Conservation (phyloP, 2,329 filamentous ascomycete species). For the Cordyceps pruinosa region DNA sequence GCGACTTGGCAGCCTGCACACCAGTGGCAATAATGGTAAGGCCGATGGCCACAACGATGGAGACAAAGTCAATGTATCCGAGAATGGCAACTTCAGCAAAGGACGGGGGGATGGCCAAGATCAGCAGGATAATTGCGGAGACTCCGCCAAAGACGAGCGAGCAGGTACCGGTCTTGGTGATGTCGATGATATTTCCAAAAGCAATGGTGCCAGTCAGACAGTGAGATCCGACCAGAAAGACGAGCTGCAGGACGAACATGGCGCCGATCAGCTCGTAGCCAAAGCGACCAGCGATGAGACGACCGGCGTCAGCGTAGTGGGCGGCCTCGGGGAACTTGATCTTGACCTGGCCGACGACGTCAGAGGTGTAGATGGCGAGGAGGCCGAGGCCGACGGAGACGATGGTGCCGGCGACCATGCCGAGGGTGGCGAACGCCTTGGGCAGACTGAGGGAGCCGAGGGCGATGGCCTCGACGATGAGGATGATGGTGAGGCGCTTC, state of each 20-base stretch:
- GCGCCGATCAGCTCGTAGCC: slow-evolving; percentile 56
- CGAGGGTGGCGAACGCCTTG: slow-evolving; percentile 44
- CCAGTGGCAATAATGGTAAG: slow-evolving; percentile 62
- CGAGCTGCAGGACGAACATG: slow-evolving; percentile 56
- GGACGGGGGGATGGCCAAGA: slow-evolving; percentile 40
- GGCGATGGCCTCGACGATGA: slow-evolving; percentile 51
- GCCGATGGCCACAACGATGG: slow-evolving; percentile 56
- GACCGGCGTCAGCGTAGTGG: slow-evolving; percentile 62
- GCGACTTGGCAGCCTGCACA: slow-evolving; percentile 29
- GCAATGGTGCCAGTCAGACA: slow-evolving; percentile 63
- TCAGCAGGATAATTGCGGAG: slow-evolving; percentile 38
- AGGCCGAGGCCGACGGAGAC: slow-evolving; percentile 36
- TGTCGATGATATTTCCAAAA: slow-evolving; percentile 55
- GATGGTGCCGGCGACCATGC: slow-evolving; percentile 45
- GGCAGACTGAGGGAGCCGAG: slow-evolving; percentile 47
- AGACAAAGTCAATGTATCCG: slow-evolving; percentile 51
- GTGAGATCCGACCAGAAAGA: slow-evolving; percentile 67
- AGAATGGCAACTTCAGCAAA: slow-evolving; percentile 44
- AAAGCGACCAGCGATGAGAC: slow-evolving; percentile 51
- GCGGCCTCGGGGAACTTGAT: slow-evolving; percentile 49
- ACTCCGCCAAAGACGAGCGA: slow-evolving; percentile 39
- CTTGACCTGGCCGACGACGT: slow-evolving; percentile 42
- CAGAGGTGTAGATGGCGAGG: slow-evolving; percentile 41
- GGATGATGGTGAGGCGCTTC: slow-evolving; percentile 49
- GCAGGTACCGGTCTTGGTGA: slow-evolving; percentile 34